A percentile compares a stretch with the other conserved stretches of the same genome.
Conservation (phyloP, 2,329 filamentous ascomycete species). For the Talaromyces marneffei region DNA sequence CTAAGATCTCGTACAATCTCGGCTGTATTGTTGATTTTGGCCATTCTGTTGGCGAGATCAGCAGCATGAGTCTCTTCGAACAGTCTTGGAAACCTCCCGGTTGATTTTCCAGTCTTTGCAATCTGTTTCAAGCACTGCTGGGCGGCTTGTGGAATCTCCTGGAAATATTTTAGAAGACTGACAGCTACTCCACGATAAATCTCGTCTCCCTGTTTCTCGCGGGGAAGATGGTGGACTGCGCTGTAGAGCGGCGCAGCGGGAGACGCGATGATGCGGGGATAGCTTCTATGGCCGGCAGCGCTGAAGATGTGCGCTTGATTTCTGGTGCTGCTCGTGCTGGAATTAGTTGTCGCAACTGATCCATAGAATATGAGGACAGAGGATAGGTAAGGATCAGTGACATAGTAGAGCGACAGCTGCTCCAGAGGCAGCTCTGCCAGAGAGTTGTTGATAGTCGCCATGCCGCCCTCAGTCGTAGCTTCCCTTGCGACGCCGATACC, state of each 20-base stretch:
- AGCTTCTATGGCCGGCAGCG: conserved; percentile 81
- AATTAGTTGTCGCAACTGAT: conserved; percentile 80
- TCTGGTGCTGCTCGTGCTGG: conserved; percentile 79
- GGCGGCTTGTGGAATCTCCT: conserved; percentile 71
- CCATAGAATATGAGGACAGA: conserved; percentile 87
- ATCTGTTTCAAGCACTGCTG: conserved; percentile 62
- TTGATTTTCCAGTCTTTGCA: conserved; percentile 48
- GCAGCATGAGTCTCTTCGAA: conserved; percentile 93
- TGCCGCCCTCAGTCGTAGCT: conserved; percentile 40
- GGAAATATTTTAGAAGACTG: conserved; percentile 89
- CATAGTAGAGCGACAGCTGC: conserved; percentile 80
- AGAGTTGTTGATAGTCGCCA: conserved; percentile 77
- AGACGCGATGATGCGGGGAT: conserved; percentile 84
- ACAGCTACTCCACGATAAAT: conserved; percentile 86
- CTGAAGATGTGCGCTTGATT: conserved; percentile 92
- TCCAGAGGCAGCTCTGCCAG: conserved; percentile 71
- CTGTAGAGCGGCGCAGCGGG: conserved; percentile 87
- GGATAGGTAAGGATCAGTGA: conserved; percentile 74
- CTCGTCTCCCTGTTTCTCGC: conserved; percentile 93
- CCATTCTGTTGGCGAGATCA: conserved; percentile 79
- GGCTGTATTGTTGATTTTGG: conserved; percentile 67
- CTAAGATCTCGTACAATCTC: conserved; percentile 69
- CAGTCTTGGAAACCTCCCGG: conserved; percentile 60
- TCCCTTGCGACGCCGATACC: conserved; percentile 6
- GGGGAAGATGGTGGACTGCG: conserved; percentile 81